A percentile compares a stretch with the other conserved stretches of the same genome.
phyloP scores from a whole-genome alignment of 2,329 filamentous ascomycete species.

The Penicillium vulpinum region DNA sequence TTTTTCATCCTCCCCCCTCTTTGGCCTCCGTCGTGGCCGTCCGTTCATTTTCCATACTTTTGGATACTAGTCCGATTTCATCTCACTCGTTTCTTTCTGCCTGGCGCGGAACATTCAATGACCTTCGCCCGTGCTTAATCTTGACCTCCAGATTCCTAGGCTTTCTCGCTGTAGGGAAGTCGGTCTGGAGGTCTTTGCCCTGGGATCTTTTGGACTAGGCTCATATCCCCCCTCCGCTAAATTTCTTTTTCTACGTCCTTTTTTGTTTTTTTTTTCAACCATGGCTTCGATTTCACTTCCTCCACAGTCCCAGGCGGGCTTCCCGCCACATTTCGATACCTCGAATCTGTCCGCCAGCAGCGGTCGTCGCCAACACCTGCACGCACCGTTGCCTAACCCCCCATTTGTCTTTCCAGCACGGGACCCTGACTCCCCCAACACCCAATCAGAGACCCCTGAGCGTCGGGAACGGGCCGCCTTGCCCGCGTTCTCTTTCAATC shows the following conservation, averaged over 20 bases:
- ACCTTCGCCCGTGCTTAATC: conserved; percentile 19
- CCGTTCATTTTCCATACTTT: conserved; percentile 19
- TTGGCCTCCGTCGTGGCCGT: conserved; percentile 31
- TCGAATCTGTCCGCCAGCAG: conserved; percentile 16
- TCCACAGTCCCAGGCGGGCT: conserved; percentile 28
- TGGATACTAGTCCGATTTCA: conserved; percentile 8
- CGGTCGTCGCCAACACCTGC: conserved; percentile 31
- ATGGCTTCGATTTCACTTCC: conserved; percentile 44
- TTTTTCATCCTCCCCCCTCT: conserved; percentile 10
- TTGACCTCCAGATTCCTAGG: conserved; percentile 27
- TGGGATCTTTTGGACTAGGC: conserved; percentile 18
- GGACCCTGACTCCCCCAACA: conserved; percentile 39
- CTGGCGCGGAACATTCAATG: conserved; percentile 31
- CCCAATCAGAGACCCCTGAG: conserved; percentile 49
- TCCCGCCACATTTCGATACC: conserved; percentile 32
- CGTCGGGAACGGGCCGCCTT: conserved; percentile 40
- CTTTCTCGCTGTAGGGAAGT: conserved; percentile 25
- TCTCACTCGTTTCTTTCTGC: conserved; percentile 17
- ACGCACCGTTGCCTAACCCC: conserved; percentile 56
- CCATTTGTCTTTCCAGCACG: conserved; percentile 63
- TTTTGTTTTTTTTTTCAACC: conserved; percentile 3
- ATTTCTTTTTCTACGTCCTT: conserved; percentile 11
- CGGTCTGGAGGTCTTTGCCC: conserved; percentile 27
- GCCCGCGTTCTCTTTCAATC: conserved; percentile 42
- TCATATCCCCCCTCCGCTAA: conserved; percentile 5